A percentile compares a stretch with the other conserved stretches of the same genome.
Conservation (phyloP, 768 basidiomycete species). For the Tulasnella sp. region DNA sequence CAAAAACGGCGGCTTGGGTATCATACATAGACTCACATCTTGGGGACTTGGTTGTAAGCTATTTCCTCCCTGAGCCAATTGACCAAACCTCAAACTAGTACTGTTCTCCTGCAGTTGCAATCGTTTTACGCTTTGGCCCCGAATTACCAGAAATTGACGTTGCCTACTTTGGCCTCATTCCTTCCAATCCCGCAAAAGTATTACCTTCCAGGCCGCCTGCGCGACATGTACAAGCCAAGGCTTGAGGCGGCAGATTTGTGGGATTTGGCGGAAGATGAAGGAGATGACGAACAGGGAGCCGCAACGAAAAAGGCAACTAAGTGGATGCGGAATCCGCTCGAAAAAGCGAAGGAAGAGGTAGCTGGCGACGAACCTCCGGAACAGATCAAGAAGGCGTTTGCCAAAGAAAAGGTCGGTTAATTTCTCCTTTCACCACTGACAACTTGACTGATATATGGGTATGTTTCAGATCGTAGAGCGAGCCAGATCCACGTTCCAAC, state of each 20-base stretch:
- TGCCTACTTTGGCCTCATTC: constrained; percentile 46
- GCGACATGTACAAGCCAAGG: constrained; percentile 47
- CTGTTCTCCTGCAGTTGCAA: constrained; percentile 42
- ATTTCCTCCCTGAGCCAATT: neutral
- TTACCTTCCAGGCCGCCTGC: constrained; percentile 59
- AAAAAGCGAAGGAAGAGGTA: constrained; percentile 30
- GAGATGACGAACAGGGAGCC: constrained; percentile 35
- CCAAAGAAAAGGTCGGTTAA: constrained; percentile 50
- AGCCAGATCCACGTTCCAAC: constrained; percentile 48
- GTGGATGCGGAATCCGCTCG: constrained; percentile 22
- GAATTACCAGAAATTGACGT: constrained; percentile 56
- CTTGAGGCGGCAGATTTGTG: constrained; percentile 60
- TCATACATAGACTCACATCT: constrained; percentile 58
- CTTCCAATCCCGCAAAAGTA: constrained; percentile 65
- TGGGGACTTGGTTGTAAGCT: constrained; percentile 63
- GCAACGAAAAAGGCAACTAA: constrained; percentile 28
- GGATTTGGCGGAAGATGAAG: constrained; percentile 39
- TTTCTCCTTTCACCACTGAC: neutral
- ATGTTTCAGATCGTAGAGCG: constrained; percentile 49
- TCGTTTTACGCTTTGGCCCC: constrained; percentile 51
- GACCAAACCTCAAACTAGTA: neutral
- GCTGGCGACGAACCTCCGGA: constrained; percentile 36
- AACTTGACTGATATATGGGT: neutral
- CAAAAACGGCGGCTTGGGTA: constrained; percentile 53
- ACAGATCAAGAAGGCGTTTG: constrained; percentile 38